These are phyloP conservation scores for Gymnopilus dilepis DNA, from an alignment of 768 basidiomycete genomes.

Conservation along the genomic window DNA sequence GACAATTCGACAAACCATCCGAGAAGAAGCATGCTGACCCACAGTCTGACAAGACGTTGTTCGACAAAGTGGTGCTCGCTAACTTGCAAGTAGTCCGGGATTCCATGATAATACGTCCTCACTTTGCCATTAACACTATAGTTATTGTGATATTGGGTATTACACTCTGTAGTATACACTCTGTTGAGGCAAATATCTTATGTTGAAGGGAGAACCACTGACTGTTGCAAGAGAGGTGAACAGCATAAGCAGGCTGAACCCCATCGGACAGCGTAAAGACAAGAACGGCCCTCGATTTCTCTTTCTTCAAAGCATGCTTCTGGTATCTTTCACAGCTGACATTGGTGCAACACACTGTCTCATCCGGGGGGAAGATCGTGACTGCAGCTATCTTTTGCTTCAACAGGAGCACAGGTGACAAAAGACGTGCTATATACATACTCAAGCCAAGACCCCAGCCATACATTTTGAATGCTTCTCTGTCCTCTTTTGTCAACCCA, in stretches of 20 bases:
- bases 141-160: slow-evolving; percentile 9
- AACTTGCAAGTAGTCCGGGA: slow-evolving; percentile 29
- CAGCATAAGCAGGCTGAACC: slow-evolving; percentile 28
- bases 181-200: neutral
- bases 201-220: slow-evolving; percentile 2
- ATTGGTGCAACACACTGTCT: slow-evolving; percentile 6
- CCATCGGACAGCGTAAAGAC: slow-evolving; percentile 25
- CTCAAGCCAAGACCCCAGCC: slow-evolving; percentile 18
- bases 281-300: slow-evolving; percentile 23
- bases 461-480: slow-evolving; percentile 9
- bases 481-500: slow-evolving; percentile 11
- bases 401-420: neutral
- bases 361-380: slow-evolving; percentile 12
- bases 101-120: slow-evolving; percentile 26
- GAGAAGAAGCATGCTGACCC: slow-evolving; percentile 25
- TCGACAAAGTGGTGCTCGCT: slow-evolving; percentile 34
- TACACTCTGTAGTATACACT: neutral
- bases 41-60: slow-evolving; percentile 18
- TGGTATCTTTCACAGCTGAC: neutral
- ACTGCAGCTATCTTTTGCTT: slow-evolving; percentile 7
- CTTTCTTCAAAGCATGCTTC: slow-evolving; percentile 23
- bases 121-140: neutral
- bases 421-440: neutral
- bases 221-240: slow-evolving; percentile 29
- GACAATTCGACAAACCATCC: slow-evolving; percentile 24